phyloP scores from a whole-genome alignment of 257 asterid species.

The Solanum sitiens region DNA sequence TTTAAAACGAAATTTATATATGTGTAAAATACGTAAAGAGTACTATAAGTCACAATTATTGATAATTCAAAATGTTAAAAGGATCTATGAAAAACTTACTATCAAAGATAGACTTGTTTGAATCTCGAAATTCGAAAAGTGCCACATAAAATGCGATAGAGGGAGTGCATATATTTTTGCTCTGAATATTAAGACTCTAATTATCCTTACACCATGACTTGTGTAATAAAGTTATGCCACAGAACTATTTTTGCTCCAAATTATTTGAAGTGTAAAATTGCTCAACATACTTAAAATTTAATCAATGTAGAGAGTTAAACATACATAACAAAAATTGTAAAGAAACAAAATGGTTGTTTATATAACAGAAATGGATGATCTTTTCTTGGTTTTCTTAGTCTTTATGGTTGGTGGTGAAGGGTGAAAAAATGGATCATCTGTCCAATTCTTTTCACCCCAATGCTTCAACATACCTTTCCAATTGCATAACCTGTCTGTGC shows the following conservation, averaged over 20 bases:
- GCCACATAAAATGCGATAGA: no score
- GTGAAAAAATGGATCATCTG: slow-evolving; percentile 15
- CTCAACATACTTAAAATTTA: background rate
- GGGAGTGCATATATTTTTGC: no score
- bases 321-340: background rate
- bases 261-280: background rate
- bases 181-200: no score
- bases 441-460: slow-evolving; percentile 84
- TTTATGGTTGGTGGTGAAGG: slow-evolving; percentile 37
- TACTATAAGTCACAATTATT: no score
- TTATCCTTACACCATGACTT: no score
- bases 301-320: background rate
- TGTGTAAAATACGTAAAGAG: no score
- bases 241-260: background rate
- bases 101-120: no score
- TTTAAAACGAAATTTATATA: no score
- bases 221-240: background rate
- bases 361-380: background rate
- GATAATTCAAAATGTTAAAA: no score
- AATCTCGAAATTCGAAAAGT: no score
- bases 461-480: slow-evolving; percentile 74
- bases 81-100: no score
- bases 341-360: background rate
- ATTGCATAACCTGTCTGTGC: slow-evolving; percentile 55
- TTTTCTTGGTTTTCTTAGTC: background rate